phyloP scores from a whole-genome alignment of 352 stramenopile species.

The Elongisporangium prolatum region DNA sequence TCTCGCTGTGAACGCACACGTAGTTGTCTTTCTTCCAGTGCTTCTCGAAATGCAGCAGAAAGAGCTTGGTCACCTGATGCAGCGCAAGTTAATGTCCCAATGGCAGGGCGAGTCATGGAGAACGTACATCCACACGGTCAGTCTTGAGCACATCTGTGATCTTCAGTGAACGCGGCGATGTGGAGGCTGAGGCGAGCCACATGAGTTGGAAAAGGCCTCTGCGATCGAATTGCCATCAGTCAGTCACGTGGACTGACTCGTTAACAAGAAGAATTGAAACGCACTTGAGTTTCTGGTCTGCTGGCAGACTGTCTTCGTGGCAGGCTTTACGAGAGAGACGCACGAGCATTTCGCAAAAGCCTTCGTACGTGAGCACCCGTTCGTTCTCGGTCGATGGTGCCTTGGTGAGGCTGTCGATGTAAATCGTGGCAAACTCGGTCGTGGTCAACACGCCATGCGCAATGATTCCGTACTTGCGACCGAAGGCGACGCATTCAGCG shows the following conservation, averaged over 20 bases:
- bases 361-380: slow-evolving; percentile 52
- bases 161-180: slow-evolving; percentile 44
- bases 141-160: slow-evolving; percentile 72
- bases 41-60: slow-evolving; percentile 75
- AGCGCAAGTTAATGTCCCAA: background rate
- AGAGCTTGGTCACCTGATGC: slow-evolving; percentile 48
- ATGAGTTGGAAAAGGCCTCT: slow-evolving; percentile 79
- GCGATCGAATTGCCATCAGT: background rate
- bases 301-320: slow-evolving; percentile 19
- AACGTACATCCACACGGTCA: slow-evolving; percentile 43
- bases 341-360: slow-evolving; percentile 66
- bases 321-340: slow-evolving; percentile 49
- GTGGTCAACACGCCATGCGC: slow-evolving; percentile 67
- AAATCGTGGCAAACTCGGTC: slow-evolving; percentile 69
- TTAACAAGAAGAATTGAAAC: slow-evolving; percentile 3
- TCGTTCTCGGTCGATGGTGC: slow-evolving; percentile 43
- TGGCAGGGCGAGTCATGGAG: background rate
- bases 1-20: slow-evolving; percentile 22
- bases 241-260: background rate
- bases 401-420: slow-evolving; percentile 73
- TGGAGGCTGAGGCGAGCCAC: slow-evolving; percentile 64
- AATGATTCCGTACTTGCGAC: slow-evolving; percentile 73
- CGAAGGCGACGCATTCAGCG: slow-evolving; percentile 59
- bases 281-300: slow-evolving; percentile 60
- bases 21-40: slow-evolving; percentile 76